Conservation (phyloP, 768 basidiomycete species). For the Boletus barrowsii region DNA sequence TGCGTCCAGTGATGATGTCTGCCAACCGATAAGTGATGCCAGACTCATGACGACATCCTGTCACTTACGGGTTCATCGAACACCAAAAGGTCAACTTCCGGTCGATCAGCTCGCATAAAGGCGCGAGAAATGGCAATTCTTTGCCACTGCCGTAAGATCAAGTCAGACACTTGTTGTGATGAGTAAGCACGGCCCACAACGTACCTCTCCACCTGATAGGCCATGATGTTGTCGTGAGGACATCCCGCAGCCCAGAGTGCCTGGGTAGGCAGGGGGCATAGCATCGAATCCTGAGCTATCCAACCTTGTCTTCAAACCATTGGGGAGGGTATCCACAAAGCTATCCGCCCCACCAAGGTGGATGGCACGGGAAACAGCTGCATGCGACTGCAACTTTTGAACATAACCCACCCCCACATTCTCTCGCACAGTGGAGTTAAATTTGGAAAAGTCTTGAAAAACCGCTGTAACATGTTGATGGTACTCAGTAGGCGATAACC, state of each 20-base stretch:
- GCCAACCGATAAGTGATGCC: constrained; percentile 3
- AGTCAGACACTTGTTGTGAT: constrained; percentile 15
- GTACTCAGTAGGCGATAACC: constrained; percentile 63
- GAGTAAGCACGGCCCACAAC: constrained; percentile 19
- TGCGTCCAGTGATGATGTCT: constrained; percentile 81
- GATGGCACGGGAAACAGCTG: constrained; percentile 62
- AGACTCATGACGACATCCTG: constrained; percentile 1
- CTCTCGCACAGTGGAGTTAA: constrained; percentile 71
- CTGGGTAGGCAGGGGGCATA: constrained; percentile 34
- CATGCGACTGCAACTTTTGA: constrained; percentile 52
- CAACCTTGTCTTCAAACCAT: constrained; percentile 71
- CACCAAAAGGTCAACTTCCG: constrained; percentile 72
- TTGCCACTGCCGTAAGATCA: constrained; percentile 62
- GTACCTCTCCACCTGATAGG: constrained; percentile 81
- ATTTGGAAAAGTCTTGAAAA: constrained; percentile 84
- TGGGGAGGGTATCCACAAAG: constrained; percentile 63
- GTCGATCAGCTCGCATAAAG: constrained; percentile 78
- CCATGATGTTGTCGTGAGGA: constrained; percentile 51
- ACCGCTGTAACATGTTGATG: constrained; percentile 76
- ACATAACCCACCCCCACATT: constrained; percentile 86
- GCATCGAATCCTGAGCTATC: constrained; percentile 60
- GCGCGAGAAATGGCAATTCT: constrained; percentile 82
- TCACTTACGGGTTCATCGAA: constrained; percentile 79
- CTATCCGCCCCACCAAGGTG: constrained; percentile 66
- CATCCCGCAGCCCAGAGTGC: constrained; percentile 29